Base-by-base conservation (phyloP, 306 rosid genomes). In the Fragaria nilgerrensis region DNA sequence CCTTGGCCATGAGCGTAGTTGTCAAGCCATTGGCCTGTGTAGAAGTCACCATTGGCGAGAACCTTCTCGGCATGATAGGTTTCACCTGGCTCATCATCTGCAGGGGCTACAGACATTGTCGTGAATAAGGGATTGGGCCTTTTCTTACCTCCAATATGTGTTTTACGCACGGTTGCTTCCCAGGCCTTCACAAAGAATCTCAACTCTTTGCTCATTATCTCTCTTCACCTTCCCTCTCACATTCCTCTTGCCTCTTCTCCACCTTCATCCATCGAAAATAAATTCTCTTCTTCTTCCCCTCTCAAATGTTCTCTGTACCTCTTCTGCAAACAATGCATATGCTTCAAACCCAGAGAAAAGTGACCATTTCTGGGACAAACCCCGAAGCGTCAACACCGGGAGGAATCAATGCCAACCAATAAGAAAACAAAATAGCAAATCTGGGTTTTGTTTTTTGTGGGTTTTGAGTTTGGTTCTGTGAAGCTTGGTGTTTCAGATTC, bases 51-150 rank as follows among this genome's bases (percentile, higher is more conserved):
- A 79, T 82, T 89, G 70, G 89, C 37, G 58, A 90, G 77, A 25
- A 82, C 65, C 77, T 78, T 92, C 82, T 94, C 96, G 1, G 84
- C 87, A 14, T 80, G 87, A 68, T 81, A 70, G 20, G 75, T 67
- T 68, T 83, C 86, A n/a, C 84, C 87, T 3, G 87, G 86, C 71
- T 88, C 95, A 15, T 95, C 97, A 36, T 90, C 96, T 1, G 93
- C 96, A 64, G 93, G 96, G 73, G 93, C 92, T 25, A 92, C 97
- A 47, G 89, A 89, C 96, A 89, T 93, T 84, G 91, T 83, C 17
- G 90, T 55, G 80, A 88, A 93, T 75, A 89, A 80, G 68, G 83
- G 84, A 77, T 80, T 87, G 17, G 91, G 79, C 75, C 92, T 84
- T 67, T 90, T 94, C 90, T 89, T 92, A 2, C 84, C 77, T 80